A percentile compares a stretch with the other conserved stretches of the same genome.
These are phyloP conservation scores for Fomitopsis schrenkii DNA, from an alignment of 1,284 basidiomycete species.

Conservation along the genomic window DNA sequence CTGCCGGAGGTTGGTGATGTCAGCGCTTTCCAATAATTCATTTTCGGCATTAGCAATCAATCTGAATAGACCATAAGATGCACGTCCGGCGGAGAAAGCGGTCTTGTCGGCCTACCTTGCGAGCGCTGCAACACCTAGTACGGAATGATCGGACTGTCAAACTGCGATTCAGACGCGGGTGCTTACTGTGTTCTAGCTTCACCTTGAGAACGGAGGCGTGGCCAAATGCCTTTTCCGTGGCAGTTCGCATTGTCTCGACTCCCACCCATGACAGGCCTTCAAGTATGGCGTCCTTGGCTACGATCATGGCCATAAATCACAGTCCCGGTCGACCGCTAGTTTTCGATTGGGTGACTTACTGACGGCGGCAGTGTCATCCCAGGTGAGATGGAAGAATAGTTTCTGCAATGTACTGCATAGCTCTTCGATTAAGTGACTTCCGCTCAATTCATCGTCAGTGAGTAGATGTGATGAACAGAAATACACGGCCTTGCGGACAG, in stretches of 20 bases:
- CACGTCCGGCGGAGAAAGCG: background rate
- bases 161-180: background rate
- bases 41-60: background rate
- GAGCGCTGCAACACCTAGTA: background rate
- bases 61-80: background rate
- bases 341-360: background rate
- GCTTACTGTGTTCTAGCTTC: slow-evolving; percentile 20
- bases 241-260: slow-evolving; percentile 7
- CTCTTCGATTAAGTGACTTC: background rate
- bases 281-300: slow-evolving; percentile 40
- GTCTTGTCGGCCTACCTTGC: background rate
- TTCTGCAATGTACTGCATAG: background rate
- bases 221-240: slow-evolving; percentile 5
- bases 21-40: background rate
- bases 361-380: background rate
- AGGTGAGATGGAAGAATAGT: background rate
- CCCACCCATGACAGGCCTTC: slow-evolving; percentile 28
- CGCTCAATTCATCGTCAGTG: background rate
- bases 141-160: background rate
- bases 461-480: slow-evolving; percentile 17
- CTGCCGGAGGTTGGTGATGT: slow-evolving; percentile 11
- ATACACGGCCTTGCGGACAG: slow-evolving; percentile 13
- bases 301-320: background rate
- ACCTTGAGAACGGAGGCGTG: slow-evolving; percentile 11
- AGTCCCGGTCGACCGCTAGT: background rate